Evolutionary conservation across 495 filamentous ascomycete genomes (phyloP), one percentile per base, ranked within the genome.

Genomic region (Choiromyces venosus): DNA sequence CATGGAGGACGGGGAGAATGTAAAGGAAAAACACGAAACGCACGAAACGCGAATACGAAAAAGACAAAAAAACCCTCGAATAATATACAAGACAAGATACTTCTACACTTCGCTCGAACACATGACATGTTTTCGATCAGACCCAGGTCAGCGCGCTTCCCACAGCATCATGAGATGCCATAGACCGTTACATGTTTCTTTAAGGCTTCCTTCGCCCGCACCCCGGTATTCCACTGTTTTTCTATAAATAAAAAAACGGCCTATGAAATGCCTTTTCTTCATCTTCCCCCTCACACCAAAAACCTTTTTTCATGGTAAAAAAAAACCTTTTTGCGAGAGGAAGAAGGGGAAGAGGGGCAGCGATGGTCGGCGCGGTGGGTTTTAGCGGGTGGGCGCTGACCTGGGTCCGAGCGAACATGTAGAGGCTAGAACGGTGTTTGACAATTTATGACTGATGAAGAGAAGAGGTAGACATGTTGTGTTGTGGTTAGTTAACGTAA

Each of bases 391-490:
- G 67, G 39, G 42, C n/a, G 74, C 52, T 77, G 74, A 77, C 75
- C 75, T 77, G 74, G 75, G 75, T 77, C 75, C 75, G 75, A 77
- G 75, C 75, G 74, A 77, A 77, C 75, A 77, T 77, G 75, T 42
- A 71, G 74, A 69, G 75, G 25, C 74, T 37, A 77, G 75, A 77
- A 77, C 75, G 76, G 74, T 74, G 66, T 42, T 36, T 9, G 33
- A 61, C 52, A 61, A 16, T 61, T 61, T 29, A 61, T 61, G 46
- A 29, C n/a, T 61, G 10, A 33, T 16, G 37, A 46, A 29, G n/a
- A 21, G 33, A 9, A 36, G 5, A 64, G 40, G 9, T 19, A 21
- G 73, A 37, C 12, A 29, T 16, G 35, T 25, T 18, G 21, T 40
- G 19, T 68, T 18, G 37, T 61, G 18, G 66, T 73, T 40, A 36